These are phyloP conservation scores for Puccinia hordei DNA, from an alignment of 1,284 basidiomycete species.

Conservation along the genomic window DNA sequence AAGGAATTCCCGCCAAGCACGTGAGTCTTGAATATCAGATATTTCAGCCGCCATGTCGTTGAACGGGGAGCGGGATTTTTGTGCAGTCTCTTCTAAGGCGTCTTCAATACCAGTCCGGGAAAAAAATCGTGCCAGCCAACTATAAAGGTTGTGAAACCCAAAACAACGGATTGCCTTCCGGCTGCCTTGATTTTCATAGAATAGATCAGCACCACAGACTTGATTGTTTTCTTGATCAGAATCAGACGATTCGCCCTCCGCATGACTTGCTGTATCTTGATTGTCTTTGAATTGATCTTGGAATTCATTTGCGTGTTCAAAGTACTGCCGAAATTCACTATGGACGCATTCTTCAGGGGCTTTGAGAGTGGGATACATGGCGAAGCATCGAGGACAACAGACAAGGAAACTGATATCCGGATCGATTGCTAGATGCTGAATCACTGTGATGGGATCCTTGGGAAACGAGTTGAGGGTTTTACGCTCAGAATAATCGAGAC, in stretches of 20 bases:
- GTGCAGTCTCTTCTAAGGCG: not conserved
- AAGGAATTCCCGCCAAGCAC: slow-evolving; percentile 22
- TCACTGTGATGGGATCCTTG: not conserved
- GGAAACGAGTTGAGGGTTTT: not conserved
- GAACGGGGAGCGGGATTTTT: not conserved
- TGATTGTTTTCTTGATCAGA: not conserved
- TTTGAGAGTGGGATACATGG: slow-evolving; percentile 28
- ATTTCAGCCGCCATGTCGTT: not conserved
- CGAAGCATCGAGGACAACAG: slow-evolving; percentile 36
- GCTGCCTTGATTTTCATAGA: not conserved
- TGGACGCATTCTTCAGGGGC: slow-evolving; percentile 22
- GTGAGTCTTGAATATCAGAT: slow-evolving; percentile 27
- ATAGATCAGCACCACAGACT: not conserved
- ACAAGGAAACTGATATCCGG: not conserved
- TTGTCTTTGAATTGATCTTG: not conserved
- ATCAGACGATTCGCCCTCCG: too few relatives aligned
- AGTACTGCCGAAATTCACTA: not conserved
- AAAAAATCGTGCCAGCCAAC: slow-evolving; percentile 37
- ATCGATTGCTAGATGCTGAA: slow-evolving; percentile 21
- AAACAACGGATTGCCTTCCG: slow-evolving; percentile 13
- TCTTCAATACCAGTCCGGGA: slow-evolving; percentile 34
- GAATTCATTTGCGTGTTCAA: not conserved
- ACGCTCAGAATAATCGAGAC: slow-evolving; percentile 6
- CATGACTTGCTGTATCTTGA: not conserved
- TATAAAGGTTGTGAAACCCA: slow-evolving; percentile 13